Conservation (phyloP, 495 filamentous ascomycete genomes). For the Cenococcum geophilum region DNA sequence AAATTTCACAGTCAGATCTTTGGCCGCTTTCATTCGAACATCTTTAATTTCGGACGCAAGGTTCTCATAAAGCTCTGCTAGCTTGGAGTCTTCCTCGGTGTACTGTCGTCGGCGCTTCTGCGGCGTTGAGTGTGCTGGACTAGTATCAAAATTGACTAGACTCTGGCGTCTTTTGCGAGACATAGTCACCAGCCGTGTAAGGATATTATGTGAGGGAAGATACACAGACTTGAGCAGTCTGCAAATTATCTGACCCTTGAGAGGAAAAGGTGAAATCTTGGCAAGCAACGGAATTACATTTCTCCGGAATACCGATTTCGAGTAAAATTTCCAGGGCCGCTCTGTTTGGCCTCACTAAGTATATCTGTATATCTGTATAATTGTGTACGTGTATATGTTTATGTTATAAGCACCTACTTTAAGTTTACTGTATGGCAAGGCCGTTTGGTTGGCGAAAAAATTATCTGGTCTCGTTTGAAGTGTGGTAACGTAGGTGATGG, state of each 20-base stretch:
- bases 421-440: no score
- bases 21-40: conserved; percentile 40
- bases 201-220: background rate
- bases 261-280: background rate
- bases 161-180: conserved; percentile 25
- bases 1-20: conserved; percentile 38
- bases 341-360: no score
- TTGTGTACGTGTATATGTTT: no score
- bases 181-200: conserved; percentile 10
- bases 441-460: no score
- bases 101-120: conserved; percentile 27
- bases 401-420: no score
- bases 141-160: conserved; percentile 1
- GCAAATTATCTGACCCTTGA: background rate
- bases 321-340: background rate
- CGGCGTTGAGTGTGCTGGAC: background rate
- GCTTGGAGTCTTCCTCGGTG: conserved; percentile 28
- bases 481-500: no score
- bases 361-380: no score
- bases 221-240: background rate
- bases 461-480: no score
- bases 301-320: background rate
- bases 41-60: conserved; percentile 40
- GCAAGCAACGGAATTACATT: background rate
- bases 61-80: conserved; percentile 31